Base-by-base conservation (phyloP, 257 asterid genomes). In the Solanum bulbocastanum region DNA sequence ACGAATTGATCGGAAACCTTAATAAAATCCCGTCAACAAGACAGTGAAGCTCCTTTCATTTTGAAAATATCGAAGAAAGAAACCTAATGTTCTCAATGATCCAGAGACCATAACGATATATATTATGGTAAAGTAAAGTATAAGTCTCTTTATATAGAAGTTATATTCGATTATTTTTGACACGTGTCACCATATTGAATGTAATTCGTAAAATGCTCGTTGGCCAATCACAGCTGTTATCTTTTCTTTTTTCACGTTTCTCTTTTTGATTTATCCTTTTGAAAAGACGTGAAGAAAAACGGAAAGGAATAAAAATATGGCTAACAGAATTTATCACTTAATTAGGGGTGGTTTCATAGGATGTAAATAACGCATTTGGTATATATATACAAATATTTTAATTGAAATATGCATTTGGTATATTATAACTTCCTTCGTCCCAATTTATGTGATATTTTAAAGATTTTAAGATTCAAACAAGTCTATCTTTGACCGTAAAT, bases 141-240 rank as follows among this genome's bases (percentile, higher is more conserved):
- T 30, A 23, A 37, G 83, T 23, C 13, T 5, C 35, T 5, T 75
- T 73, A 76, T 39, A 76, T 76, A 39, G 13, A 75, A 49, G 22
- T 39, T 75, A 11, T 11, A 23, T 66, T 23, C 15, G 5, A 39
- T 10, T 23, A 5, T 37, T 76, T 76, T n/a, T 39, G 58, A 23
- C 83, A 76, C 25, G 11, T 39, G 83, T 39, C 56, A 35, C 46
- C 44, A 18, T 72, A 73, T 0, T 73, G 25, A 72, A 22, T 58
- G 58, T n/a, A 22, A 23, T 12, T 23, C 0, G 8, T 75, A 33
- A 81, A 71, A 33, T 56, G 66, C 6, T 49, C 87, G 18, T 90
- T 86, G 37, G 83, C 89, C 1, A 85, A 87, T 84, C 4, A 49
- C 86, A 87, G 87, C 87, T 4, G 82, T 90, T 84, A 71, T 73